Base-by-base conservation (phyloP, 441 rosid genomes). In the Gossypium trilobum region DNA sequence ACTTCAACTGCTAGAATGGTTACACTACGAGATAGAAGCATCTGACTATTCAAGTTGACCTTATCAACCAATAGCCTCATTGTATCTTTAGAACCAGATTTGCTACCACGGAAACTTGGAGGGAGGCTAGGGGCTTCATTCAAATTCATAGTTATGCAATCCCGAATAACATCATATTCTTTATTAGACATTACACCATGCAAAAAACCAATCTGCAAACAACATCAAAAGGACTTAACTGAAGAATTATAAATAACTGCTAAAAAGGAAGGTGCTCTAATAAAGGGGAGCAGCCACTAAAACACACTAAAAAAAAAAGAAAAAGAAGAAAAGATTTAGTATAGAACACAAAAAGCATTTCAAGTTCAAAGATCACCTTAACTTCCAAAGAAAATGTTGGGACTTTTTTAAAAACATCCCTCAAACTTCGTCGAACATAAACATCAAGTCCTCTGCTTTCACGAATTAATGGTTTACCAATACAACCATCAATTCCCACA, bases 341-440 rank as follows among this genome's bases (percentile, higher is more conserved):
- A 36, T 2, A 19, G 16, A 42, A 64, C 51, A 39, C 10, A 13
- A 16, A 62, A 62, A 17, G 2, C 20, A 42, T 42, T 42, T 64
- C 31, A 20, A 42, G 54, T 11, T 64, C 27, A 42, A 42, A 46
- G 1, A 58, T 73, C 87, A 95, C 99, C 99, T 91, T 90, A 60
- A 90, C 85, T 88, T 90, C 99, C 71, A 95, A 84, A 66, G 90
- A 84, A 83, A 90, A 84, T 56, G 93, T 89, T 72, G 99, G 99
- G 58, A 95, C 91, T 85, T 91, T 93, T 83, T 90, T 84, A 71
- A 93, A 93, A 76, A 95, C 88, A 84, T 95, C 99, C 79, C 99
- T 83, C 84, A 95, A 86, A 86, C 99, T 91, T 62, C 97, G 95
- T 22, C 93, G 88, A 51, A 93, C 93, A 79, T 71, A 86, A 74